Conservation (phyloP, 129 eudicot genomes). For the Escallonia rubra region DNA sequence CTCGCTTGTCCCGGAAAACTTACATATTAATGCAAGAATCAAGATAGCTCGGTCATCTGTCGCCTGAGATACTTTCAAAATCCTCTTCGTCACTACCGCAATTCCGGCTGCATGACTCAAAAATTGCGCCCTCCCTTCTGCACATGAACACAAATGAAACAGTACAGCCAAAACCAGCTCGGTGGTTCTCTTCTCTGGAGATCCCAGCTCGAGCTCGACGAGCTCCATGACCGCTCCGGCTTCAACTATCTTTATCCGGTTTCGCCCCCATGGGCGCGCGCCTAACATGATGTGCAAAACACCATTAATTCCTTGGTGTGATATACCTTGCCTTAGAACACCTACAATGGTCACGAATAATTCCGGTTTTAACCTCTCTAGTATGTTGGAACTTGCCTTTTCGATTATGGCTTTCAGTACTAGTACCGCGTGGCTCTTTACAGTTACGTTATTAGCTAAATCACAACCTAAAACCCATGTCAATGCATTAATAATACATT, state of each 20-base stretch:
- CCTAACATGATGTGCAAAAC: slow-evolving; percentile 37
- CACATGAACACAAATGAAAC: slow-evolving; percentile 49
- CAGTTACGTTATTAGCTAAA: neutral
- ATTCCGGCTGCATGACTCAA: slow-evolving; percentile 56
- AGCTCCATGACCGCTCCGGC: slow-evolving; percentile 44
- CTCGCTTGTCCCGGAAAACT: slow-evolving; percentile 35
- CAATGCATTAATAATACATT: slow-evolving; percentile 29
- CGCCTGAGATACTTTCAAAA: slow-evolving; percentile 41
- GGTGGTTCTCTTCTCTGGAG: slow-evolving; percentile 36
- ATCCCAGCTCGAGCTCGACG: slow-evolving; percentile 43
- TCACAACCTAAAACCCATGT: slow-evolving; percentile 51
- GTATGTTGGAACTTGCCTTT: slow-evolving; percentile 24
- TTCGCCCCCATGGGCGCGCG: slow-evolving; percentile 42
- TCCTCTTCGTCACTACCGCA: slow-evolving; percentile 47
- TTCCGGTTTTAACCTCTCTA: slow-evolving; percentile 42
- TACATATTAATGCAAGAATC: slow-evolving; percentile 40
- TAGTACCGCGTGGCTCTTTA: slow-evolving; percentile 31
- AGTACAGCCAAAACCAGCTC: slow-evolving; percentile 47
- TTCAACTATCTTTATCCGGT: slow-evolving; percentile 51
- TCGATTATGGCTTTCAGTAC: slow-evolving; percentile 29
- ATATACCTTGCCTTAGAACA: slow-evolving; percentile 8
- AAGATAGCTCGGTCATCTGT: slow-evolving; percentile 46
- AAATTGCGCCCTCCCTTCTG: slow-evolving; percentile 59
- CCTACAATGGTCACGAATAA: slow-evolving; percentile 38
- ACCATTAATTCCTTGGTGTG: slow-evolving; percentile 22